Percentiles rank a stretch among this genome's conserved stretches.
Conservation (phyloP, 805 yeast genomes). For the Metschnikowia bowlesiae region DNA sequence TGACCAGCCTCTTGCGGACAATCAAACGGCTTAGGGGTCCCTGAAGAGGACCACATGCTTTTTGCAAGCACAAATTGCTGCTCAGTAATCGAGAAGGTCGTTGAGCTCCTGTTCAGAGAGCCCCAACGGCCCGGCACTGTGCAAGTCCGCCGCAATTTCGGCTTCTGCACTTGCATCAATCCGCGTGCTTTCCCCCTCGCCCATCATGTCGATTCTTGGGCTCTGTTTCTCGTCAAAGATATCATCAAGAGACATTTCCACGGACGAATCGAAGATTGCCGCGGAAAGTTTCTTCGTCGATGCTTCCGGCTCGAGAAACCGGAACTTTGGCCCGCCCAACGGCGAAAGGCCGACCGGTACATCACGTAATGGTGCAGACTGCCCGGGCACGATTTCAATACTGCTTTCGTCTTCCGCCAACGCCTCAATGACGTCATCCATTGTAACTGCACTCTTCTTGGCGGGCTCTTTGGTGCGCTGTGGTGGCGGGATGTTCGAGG, state of each 20-base stretch:
- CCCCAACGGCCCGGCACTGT: constrained; percentile 22
- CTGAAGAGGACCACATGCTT: no score
- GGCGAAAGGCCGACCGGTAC: constrained; percentile 20
- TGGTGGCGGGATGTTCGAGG: constrained; percentile 14
- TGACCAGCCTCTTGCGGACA: no score
- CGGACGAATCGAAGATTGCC: constrained; percentile 17
- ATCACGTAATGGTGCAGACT: constrained; percentile 18
- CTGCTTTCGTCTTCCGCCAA: constrained; percentile 33
- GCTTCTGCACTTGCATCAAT: constrained; percentile 3
- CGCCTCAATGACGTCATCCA: constrained; percentile 15
- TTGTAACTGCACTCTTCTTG: constrained; percentile 15
- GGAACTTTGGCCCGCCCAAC: constrained; percentile 20
- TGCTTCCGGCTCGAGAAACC: constrained; percentile 22
- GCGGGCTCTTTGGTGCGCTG: constrained; percentile 24
- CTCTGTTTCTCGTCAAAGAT: constrained; percentile 7
- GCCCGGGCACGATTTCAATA: constrained; percentile 46
- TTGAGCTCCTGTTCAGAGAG: constrained; percentile 31
- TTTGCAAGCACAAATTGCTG: no score
- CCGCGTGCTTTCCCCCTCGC: constrained; percentile 7
- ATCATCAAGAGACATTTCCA: constrained; percentile 17
- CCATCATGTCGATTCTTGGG: constrained; percentile 6
- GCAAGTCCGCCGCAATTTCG: constrained; percentile 6
- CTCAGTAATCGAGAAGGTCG: constrained; percentile 32
- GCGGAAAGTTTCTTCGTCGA: constrained; percentile 14
- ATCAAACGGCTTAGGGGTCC: no score